Percentiles rank a stretch among this genome's conserved stretches.
Evolutionary conservation across 2,329 filamentous ascomycete species (phyloP).

Genomic region (Thelonectria blattea): DNA sequence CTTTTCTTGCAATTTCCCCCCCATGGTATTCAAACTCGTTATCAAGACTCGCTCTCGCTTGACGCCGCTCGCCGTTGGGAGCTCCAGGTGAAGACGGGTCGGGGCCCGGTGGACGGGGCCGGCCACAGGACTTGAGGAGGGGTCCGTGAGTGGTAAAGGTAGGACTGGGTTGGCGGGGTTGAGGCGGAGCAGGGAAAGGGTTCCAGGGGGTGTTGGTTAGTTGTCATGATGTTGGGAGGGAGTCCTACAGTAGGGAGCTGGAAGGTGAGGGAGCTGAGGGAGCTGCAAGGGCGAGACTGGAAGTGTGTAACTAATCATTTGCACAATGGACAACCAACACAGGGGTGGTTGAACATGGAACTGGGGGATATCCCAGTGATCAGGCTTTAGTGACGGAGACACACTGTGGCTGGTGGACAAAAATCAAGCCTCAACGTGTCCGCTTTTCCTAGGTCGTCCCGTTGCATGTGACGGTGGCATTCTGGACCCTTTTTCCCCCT

Average conservation of each 20-base stretch:
- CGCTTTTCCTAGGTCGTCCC: neutral
- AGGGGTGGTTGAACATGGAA: neutral
- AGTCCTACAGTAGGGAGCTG: neutral
- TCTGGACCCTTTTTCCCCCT: neutral
- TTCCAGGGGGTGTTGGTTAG: neutral
- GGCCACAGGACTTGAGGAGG: conserved; percentile 7
- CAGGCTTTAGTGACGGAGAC: neutral
- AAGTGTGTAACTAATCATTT: no score
- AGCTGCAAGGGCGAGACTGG: neutral
- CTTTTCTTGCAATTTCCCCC: neutral
- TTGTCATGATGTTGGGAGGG: neutral
- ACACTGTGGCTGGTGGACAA: neutral
- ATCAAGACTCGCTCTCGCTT: conserved; percentile 10
- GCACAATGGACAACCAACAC: neutral
- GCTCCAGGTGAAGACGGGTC: neutral
- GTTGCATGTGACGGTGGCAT: neutral
- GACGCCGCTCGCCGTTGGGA: conserved; percentile 18
- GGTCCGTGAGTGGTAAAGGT: neutral
- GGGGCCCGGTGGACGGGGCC: conserved; percentile 15
- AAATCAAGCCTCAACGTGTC: neutral
- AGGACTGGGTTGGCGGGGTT: conserved; percentile 13
- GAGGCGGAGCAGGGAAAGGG: neutral
- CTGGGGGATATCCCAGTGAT: neutral
- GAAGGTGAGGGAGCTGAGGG: neutral
- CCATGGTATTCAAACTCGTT: neutral